Base-by-base conservation (phyloP, 2,329 filamentous ascomycete species). In the Magnaporthiopsis rhizophila region DNA sequence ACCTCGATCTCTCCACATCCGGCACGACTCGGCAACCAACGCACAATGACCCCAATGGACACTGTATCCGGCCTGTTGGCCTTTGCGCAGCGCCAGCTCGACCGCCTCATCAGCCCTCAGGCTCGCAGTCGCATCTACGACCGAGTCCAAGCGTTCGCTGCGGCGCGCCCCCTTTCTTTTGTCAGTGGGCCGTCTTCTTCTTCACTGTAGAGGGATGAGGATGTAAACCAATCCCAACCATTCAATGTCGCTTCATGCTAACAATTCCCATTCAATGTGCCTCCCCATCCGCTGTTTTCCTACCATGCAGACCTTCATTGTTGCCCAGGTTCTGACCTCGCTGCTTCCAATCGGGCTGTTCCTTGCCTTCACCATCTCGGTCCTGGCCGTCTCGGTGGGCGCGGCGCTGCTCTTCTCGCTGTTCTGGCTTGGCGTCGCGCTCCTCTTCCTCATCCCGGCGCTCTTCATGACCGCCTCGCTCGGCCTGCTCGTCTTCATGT, bases 271-370 rank as follows among this genome's bases (percentile, higher is more conserved):
- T 36, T 36, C 30, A 36, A 36, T 36, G 15, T 21, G 30, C 3
- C 30, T 30, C 30, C 30, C 32, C 45, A 59, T 63, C 58, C 58
- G 61, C 38, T 21, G 9, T 21, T 21, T 50, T 6, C 18, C 38
- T 53, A 18, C n/a, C 3, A 12, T 2, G 63, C 67, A 91, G 89
- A 85, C 86, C 65, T 91, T 95, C 73, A 72, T 92, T 65, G 75
- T 84, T 59, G 78, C 83, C 36, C 90, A 93, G 73, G 70, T 88
- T 65, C 73, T 86, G 65, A 81, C 92, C 67, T 86, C 86, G 18
- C 82, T 86, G 65, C 74, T 90, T 18, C 91, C 91, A 1, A 70
- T 93, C 65, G 74, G 87, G 57, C 76, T 92, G 67, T 94, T 95
- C 78, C 67, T 82, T 64, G 77, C 83, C 69, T 92, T 93, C 78